These are phyloP conservation scores for Grammothele lineata DNA, from an alignment of 768 basidiomycete genomes.

Conservation along the genomic window DNA sequence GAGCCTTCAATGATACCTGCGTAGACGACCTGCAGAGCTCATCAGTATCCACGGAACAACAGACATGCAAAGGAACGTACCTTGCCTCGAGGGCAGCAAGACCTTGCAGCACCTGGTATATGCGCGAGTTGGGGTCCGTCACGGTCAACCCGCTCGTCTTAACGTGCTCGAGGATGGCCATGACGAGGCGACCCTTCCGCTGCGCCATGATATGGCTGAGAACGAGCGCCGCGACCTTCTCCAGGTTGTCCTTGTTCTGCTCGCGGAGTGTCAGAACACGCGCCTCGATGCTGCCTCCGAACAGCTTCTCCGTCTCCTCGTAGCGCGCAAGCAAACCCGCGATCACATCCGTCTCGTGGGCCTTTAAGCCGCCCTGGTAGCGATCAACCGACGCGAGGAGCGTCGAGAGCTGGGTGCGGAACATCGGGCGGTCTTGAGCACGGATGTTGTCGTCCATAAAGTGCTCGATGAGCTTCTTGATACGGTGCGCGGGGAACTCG, in stretches of 20 bases:
- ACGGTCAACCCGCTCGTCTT: constrained; percentile 76
- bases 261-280: constrained; percentile 88
- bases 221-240: constrained; percentile 80
- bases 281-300: constrained; percentile 92
- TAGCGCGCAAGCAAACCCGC: constrained; percentile 77
- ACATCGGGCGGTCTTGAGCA: constrained; percentile 75
- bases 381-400: constrained; percentile 75
- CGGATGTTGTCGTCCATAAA: constrained; percentile 78
- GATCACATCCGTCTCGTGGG: constrained; percentile 77
- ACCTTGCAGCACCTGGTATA: constrained; percentile 74
- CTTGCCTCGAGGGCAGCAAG: constrained; percentile 88
- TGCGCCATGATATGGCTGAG: constrained; percentile 95
- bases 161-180: constrained; percentile 85
- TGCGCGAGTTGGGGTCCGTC: constrained; percentile 64
- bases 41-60: not conserved
- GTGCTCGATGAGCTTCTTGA: constrained; percentile 84
- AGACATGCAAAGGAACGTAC: constrained; percentile 36
- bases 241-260: constrained; percentile 87
- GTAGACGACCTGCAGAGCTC: constrained; percentile 72
- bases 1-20: constrained; percentile 88
- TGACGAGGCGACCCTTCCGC: constrained; percentile 84
- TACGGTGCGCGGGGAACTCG: constrained; percentile 87
- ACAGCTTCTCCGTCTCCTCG: constrained; percentile 84
- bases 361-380: constrained; percentile 79
- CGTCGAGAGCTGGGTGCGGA: constrained; percentile 65